Base-by-base conservation (phyloP, 225 moss, liverwort and hornwort species). In the Pleurozium schreberi region DNA sequence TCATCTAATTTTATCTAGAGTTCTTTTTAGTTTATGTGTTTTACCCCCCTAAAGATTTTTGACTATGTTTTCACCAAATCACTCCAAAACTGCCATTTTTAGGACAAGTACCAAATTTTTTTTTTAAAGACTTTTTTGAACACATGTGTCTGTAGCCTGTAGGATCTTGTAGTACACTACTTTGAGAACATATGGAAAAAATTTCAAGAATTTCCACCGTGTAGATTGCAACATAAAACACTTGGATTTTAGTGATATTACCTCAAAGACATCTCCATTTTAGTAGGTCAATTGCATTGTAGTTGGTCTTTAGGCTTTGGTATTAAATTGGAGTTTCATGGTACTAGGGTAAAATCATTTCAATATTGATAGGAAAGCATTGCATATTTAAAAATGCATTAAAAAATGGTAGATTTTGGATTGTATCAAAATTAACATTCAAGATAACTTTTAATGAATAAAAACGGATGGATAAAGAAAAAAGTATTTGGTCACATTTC, bases 161-260 rank as follows among this genome's bases (percentile, higher is more conserved):
- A n/a, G n/a, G n/a, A n/a, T n/a, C n/a, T n/a, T n/a, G n/a, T n/a
- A n/a, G n/a, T n/a, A n/a, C n/a, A n/a, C n/a, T n/a, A n/a, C n/a
- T n/a, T n/a, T n/a, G n/a, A n/a, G n/a, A n/a, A n/a, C n/a, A n/a
- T n/a, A n/a, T n/a, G n/a, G n/a, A n/a, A n/a, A n/a, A n/a, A n/a
- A n/a, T n/a, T n/a, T n/a, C n/a, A n/a, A n/a, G n/a, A n/a, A n/a
- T n/a, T n/a, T n/a, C n/a, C n/a, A n/a, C n/a, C n/a, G n/a, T n/a
- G n/a, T n/a, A n/a, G n/a, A n/a, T n/a, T n/a, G n/a, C n/a, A n/a
- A 12, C 1, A 75, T 12, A 12, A 75, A 47, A 75, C 0, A 0
- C 11, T 49, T 49, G 33, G 12, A 33, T 75, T 75, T 33, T 11
- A 75, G 1, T 75, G 2, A 75, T 8, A 50, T 2, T 49, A 49